phyloP scores from a whole-genome alignment of 2,329 filamentous ascomycete genomes.

The Exophiala sp. region DNA sequence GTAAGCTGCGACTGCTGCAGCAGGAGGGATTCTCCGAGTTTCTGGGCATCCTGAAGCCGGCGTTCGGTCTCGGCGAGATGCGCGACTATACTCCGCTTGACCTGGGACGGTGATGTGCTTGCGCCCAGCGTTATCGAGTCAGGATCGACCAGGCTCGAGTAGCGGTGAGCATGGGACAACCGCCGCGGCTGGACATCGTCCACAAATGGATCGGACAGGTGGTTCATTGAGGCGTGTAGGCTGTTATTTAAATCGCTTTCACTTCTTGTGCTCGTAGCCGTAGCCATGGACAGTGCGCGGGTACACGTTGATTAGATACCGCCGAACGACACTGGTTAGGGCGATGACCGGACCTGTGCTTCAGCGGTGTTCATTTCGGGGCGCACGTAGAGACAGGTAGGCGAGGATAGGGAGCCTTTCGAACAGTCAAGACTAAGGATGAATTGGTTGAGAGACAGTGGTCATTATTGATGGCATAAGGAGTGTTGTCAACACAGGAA shows the following conservation, averaged over 20 bases:
- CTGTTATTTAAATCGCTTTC: conserved; percentile 14
- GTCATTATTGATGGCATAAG: conserved; percentile 3
- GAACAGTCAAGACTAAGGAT: conserved; percentile 1
- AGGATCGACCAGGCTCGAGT: conserved; percentile 69
- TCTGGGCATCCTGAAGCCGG: conserved; percentile 83
- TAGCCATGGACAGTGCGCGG: conserved; percentile 17
- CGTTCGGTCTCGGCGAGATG: conserved; percentile 90
- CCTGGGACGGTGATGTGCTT: conserved; percentile 73
- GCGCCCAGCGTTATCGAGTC: conserved; percentile 72
- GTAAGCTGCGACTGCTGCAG: conserved; percentile 78
- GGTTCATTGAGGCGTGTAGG: conserved; percentile 17
- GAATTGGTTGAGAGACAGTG: neutral
- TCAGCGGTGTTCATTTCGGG: conserved; percentile 12
- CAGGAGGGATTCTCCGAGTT: conserved; percentile 78
- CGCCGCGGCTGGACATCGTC: conserved; percentile 30
- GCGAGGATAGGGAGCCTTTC: neutral
- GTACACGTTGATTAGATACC: neutral
- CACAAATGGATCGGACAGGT: conserved; percentile 38
- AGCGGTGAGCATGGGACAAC: conserved; percentile 55
- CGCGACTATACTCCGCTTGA: conserved; percentile 80
- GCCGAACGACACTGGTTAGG: neutral
- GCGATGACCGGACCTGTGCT: conserved; percentile 4
- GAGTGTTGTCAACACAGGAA: conserved; percentile 24
- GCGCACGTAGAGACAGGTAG: neutral
- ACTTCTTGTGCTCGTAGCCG: conserved; percentile 12